A percentile compares a stretch with the other conserved stretches of the same genome.
These are phyloP conservation scores for Clavispora santaluciae DNA, from an alignment of 805 yeast genomes.

Conservation along the genomic window DNA sequence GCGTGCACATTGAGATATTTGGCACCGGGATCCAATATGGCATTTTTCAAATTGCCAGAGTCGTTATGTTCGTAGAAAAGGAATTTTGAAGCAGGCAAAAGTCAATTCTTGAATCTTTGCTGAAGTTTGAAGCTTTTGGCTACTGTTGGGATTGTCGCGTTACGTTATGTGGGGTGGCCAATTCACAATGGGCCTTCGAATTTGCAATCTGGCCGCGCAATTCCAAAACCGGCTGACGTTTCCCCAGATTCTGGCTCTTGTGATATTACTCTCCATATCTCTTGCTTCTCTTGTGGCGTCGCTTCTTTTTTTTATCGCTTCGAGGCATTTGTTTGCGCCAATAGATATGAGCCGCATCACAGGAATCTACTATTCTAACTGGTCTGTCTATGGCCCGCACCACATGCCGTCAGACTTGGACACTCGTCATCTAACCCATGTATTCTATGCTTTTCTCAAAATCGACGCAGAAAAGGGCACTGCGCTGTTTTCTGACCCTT, in stretches of 20 bases:
- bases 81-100: no score
- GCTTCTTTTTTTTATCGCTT: neutral
- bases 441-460: slow-evolving; percentile 74
- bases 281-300: neutral
- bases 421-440: slow-evolving; percentile 49
- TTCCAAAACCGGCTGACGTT: neutral
- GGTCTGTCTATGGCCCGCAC: slow-evolving; percentile 39
- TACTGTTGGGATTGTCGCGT: no score
- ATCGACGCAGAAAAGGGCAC: slow-evolving; percentile 52
- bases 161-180: neutral
- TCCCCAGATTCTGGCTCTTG: neutral
- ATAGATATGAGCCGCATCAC: slow-evolving; percentile 5
- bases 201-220: neutral
- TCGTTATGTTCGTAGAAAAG: no score
- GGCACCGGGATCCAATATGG: neutral
- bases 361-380: slow-evolving; percentile 44
- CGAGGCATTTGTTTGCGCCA: neutral
- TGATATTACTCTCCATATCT: neutral
- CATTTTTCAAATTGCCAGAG: neutral
- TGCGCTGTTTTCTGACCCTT: slow-evolving; percentile 52
- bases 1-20: neutral
- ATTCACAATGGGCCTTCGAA: neutral
- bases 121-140: no score
- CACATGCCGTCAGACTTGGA: slow-evolving; percentile 65
- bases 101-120: no score